Evolutionary conservation across 495 filamentous ascomycete species (phyloP), one percentile per base, ranked within the genome.

Genomic region (Penicillium salamii): DNA sequence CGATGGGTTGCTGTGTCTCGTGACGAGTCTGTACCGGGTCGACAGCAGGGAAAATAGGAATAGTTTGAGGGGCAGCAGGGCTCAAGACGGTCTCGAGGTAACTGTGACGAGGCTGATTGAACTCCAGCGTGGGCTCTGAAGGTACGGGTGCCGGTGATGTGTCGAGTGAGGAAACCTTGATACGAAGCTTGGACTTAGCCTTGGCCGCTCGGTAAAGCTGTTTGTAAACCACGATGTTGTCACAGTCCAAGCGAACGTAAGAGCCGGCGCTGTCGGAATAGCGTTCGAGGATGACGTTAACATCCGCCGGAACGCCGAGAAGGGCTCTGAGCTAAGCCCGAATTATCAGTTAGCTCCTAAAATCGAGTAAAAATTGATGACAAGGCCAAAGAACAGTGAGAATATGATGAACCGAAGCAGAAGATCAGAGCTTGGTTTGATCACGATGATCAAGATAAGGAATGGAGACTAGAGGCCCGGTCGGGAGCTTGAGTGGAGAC

Each of bases 141-240:
- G 23, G 34, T 5, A 29, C 23, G 17, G 54, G 46, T 9, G 32
- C 34, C 40, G 48, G 35, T 14, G 46, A 48, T 32, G 21, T 46
- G 24, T 46, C 24, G 12, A 32, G 34, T 13, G 45, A 56, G 7
- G 55, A 34, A 39, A 86, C 89, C 54, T 84, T 86, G 41, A 99
- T 82, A 61, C 91, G 89, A 51, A 99, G 84, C 85, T 97, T 99
- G 47, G 91, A 83, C 79, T 99, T 99, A 14, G 93, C 93, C 72
- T 97, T 99, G 52, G 95, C 93, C 62, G 93, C 93, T 55, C 93
- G 88, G 66, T 90, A 90, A 32, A 99, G 84, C 68, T 96, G 91
- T 74, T 97, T 99, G 81, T 96, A 97, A 45, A 96, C 88, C 19
- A 86, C 76, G 1, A 77, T 67, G 55, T 97, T 95, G 61, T 76